phyloP scores from a whole-genome alignment of 1,139 yeast species.

The Taphrina betulina region DNA sequence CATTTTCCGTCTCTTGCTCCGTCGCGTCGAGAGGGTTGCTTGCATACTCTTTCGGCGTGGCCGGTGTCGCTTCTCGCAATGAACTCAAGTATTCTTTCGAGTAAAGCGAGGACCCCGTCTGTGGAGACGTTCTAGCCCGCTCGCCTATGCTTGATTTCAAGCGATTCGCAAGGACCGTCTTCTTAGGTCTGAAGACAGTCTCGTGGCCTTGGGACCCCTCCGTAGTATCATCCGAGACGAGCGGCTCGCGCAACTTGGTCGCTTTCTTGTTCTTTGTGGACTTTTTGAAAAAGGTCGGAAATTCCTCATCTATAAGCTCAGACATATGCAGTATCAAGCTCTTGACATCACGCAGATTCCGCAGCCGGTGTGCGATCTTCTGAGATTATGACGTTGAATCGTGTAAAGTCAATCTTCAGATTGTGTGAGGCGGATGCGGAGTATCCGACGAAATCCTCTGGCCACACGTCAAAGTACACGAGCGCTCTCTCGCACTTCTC shows the following conservation, averaged over 20 bases:
- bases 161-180: too few relatives aligned
- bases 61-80: constrained; percentile 10
- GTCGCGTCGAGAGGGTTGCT: not conserved
- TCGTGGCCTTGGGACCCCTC: not conserved
- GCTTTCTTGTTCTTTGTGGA: not conserved
- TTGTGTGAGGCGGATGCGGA: too few relatives aligned
- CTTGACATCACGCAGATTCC: too few relatives aligned
- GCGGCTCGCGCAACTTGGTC: not conserved
- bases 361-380: too few relatives aligned
- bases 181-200: constrained; percentile 17
- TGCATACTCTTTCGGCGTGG: not conserved
- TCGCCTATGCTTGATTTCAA: too few relatives aligned
- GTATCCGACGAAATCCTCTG: too few relatives aligned
- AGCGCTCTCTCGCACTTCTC: too few relatives aligned
- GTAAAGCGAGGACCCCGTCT: not conserved
- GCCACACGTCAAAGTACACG: too few relatives aligned
- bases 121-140: too few relatives aligned
- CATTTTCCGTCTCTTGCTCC: not conserved
- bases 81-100: constrained; percentile 9
- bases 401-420: too few relatives aligned
- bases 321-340: too few relatives aligned
- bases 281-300: constrained; percentile 1
- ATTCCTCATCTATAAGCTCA: not conserved
- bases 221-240: not conserved
- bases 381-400: too few relatives aligned